phyloP scores from a whole-genome alignment of 441 rosid species.

The Pelargonium myrrhifolium region DNA sequence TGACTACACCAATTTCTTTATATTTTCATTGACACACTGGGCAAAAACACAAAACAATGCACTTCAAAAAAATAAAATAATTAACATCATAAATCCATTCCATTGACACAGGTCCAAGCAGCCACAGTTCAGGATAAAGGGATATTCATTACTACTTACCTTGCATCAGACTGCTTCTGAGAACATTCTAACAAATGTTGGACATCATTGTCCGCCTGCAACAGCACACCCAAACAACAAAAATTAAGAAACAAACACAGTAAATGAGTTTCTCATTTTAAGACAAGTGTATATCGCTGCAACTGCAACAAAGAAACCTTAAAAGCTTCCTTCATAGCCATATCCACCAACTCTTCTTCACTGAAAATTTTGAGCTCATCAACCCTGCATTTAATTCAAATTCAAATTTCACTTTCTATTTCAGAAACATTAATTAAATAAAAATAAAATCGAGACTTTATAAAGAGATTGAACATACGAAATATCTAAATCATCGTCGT shows the following conservation, averaged over 20 bases:
- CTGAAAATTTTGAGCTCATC: conserved; percentile 47
- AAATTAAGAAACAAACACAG: not conserved
- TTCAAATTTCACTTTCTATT: not conserved
- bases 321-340: conserved; percentile 56
- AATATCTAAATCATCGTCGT: conserved; percentile 27
- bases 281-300: too few relatives aligned
- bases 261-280: too few relatives aligned
- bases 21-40: not conserved
- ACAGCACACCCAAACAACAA: not conserved
- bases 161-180: not conserved
- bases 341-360: conserved; percentile 58
- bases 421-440: not conserved
- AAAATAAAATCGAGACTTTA: not conserved
- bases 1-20: not conserved
- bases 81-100: not conserved
- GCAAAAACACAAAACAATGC: not conserved
- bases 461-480: conserved; percentile 28
- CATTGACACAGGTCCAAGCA: not conserved
- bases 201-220: not conserved
- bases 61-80: not conserved
- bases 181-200: not conserved
- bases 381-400: conserved; percentile 29
- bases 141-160: not conserved
- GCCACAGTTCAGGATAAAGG: not conserved
- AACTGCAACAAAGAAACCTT: conserved; percentile 24